Percentiles rank a stretch among this genome's conserved stretches.
These are phyloP conservation scores for Ilex aquifolium DNA, from an alignment of 257 asterid genomes.

Conservation along the genomic window DNA sequence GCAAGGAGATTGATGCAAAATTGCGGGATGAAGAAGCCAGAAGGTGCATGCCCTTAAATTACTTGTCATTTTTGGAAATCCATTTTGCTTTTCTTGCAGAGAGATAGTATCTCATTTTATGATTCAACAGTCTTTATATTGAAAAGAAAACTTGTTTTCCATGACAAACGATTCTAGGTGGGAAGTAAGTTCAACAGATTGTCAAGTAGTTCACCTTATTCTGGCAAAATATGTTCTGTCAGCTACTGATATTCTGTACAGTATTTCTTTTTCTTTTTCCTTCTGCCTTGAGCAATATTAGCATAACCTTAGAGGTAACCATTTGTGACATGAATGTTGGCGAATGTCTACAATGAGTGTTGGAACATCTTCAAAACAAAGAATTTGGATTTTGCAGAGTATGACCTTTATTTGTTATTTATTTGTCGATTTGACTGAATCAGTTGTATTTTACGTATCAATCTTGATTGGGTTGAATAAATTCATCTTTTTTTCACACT, in stretches of 20 bases:
- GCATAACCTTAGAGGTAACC: too few species aligned
- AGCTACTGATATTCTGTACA: neutral
- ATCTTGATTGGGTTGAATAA: too few species aligned
- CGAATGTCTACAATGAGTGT: too few species aligned
- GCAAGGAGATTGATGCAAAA: slow-evolving; percentile 49
- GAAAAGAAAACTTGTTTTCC: neutral
- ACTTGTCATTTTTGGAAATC: slow-evolving; percentile 1
- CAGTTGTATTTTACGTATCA: too few species aligned
- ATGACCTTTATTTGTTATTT: too few species aligned
- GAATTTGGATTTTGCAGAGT: too few species aligned
- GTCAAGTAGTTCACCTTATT: neutral
- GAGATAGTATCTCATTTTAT: neutral
- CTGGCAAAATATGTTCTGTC: neutral
- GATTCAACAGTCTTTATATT: neutral
- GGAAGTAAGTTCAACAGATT: neutral
- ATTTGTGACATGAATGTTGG: too few species aligned
- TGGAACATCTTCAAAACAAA: too few species aligned
- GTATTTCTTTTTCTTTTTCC: too few species aligned
- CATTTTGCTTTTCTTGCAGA: neutral
- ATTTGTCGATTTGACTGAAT: too few species aligned
- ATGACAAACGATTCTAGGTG: neutral
- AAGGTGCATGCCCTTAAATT: slow-evolving; percentile 23
- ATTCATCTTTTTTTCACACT: too few species aligned
- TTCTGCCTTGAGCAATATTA: too few species aligned
- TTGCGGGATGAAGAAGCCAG: slow-evolving; percentile 38